Evolutionary conservation across 139 green algal species (phyloP), one percentile per base, ranked within the genome.

Genomic region (Spirogloea muscicola): DNA sequence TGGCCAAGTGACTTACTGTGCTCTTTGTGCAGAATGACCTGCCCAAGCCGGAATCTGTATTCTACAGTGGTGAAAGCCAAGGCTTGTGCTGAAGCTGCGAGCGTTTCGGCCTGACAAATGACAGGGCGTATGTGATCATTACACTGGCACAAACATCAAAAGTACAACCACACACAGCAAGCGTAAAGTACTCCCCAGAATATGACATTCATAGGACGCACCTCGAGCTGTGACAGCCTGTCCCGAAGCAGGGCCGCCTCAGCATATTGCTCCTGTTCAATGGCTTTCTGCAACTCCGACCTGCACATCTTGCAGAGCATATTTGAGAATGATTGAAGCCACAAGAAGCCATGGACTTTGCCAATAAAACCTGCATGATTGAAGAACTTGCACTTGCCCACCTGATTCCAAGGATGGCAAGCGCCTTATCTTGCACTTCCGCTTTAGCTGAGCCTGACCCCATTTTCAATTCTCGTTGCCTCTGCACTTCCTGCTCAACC

Each of bases 181-280:
- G n/a, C n/a, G n/a, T n/a, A n/a, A n/a, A n/a, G n/a, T n/a, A n/a
- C n/a, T n/a, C n/a, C n/a, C n/a, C n/a, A n/a, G n/a, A n/a, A n/a
- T n/a, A n/a, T n/a, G n/a, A n/a, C n/a, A n/a, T n/a, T n/a, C n/a
- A n/a, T n/a, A n/a, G n/a, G n/a, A n/a, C n/a, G 21, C 66, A 69
- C 76, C 76, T 83, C 81, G 29, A 87, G 44, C 29, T 74, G 29
- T 9, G 52, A 39, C 4, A 87, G 58, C 62, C 72, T 36, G 25
- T 87, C 76, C 10, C 82, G 64, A 25, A 86, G 25, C 1, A 31
- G 25, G 9, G 82, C 80, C 9, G 82, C 82, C n/a, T 84, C 49
- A 3, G 33, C 81, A 36, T 87, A 87, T 4, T 68, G 27, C 61
- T 87, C 82, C 68, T 74, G 38, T 37, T 87, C 82, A 25, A 87